Base-by-base conservation (phyloP, 345 rosid genomes). In the Noccaea bulbosa region DNA sequence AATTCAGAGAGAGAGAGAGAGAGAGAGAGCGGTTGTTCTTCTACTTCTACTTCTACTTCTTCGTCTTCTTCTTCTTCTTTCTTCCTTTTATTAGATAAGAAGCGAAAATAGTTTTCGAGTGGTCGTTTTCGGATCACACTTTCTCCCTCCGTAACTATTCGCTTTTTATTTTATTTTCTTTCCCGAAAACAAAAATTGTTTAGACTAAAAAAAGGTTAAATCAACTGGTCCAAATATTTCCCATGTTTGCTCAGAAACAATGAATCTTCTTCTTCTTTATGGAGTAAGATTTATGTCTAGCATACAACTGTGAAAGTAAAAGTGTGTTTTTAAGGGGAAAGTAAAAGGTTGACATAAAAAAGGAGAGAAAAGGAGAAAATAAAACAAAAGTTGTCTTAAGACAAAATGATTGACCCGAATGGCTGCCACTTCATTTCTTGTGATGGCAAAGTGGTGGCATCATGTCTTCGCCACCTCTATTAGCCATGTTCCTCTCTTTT, bases 381-480 rank as follows among this genome's bases (percentile, higher is more conserved):
- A 6, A 46, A 51, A 1, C 1, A 2, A 56, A 52, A 50, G 22
- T 11, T 24, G 20, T 30, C n/a, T 57, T 7, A 16, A 52, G 56
- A 54, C 56, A 55, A 27, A 67, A 74, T 74, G 73, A 74, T 74
- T 66, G 68, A 49, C 5, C 5, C 48, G 40, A 67, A 50, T 41
- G 32, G 68, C 4, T 73, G 71, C 71, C 72, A 73, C 77, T 65
- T 73, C 72, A 73, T 73, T 39, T 39, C 14, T 57, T 32, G 53
- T 65, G 48, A 49, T 74, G 76, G 53, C 70, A 70, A 60, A 60
- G 70, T 62, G 34, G 76, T 63, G 77, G 51, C 71, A 72, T 67
- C 77, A 72, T 65, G 70, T 45, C 57, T 55, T 22, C 49, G 34
- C 76, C 76, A 64, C 76, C 63, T 72, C 50, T 41, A 1, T 62